Conservation (phyloP, 495 filamentous ascomycete genomes). For the Xylaria scruposa region DNA sequence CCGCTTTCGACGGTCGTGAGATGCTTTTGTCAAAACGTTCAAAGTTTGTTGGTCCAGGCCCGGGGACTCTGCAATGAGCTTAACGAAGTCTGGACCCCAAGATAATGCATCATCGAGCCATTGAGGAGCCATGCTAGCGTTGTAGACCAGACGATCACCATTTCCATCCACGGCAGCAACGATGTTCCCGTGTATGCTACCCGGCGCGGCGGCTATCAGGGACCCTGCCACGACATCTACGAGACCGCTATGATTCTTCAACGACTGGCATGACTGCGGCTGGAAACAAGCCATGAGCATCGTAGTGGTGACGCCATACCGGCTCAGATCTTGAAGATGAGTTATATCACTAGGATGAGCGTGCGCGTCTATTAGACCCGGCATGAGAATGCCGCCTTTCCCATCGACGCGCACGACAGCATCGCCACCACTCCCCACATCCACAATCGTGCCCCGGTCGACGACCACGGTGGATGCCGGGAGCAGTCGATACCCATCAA, state of each 20-base stretch:
- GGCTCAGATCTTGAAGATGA: constrained; percentile 32
- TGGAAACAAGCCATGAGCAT: constrained; percentile 36
- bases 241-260: constrained; percentile 31
- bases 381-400: constrained; percentile 35
- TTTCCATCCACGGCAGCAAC: background rate
- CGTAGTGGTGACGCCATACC: constrained; percentile 42
- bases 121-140: constrained; percentile 12
- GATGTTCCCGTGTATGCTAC: constrained; percentile 26
- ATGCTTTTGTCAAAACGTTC: constrained; percentile 21
- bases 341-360: constrained; percentile 29
- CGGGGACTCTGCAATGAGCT: constrained; percentile 12
- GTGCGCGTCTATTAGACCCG: constrained; percentile 44
- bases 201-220: constrained; percentile 29
- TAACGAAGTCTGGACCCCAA: constrained; percentile 18
- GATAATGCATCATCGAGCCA: constrained; percentile 10
- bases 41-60: constrained; percentile 19
- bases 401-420: constrained; percentile 31
- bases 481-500: constrained; percentile 20
- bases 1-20: background rate
- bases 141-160: background rate
- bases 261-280: constrained; percentile 25
- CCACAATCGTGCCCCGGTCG: constrained; percentile 2
- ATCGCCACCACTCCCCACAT: background rate
- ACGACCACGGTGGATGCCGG: constrained; percentile 21
- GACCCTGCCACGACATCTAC: constrained; percentile 31